Evolutionary conservation across 2,329 filamentous ascomycete species (phyloP), one percentile per base, ranked within the genome.

Genomic region (Alternaria burnsii): DNA sequence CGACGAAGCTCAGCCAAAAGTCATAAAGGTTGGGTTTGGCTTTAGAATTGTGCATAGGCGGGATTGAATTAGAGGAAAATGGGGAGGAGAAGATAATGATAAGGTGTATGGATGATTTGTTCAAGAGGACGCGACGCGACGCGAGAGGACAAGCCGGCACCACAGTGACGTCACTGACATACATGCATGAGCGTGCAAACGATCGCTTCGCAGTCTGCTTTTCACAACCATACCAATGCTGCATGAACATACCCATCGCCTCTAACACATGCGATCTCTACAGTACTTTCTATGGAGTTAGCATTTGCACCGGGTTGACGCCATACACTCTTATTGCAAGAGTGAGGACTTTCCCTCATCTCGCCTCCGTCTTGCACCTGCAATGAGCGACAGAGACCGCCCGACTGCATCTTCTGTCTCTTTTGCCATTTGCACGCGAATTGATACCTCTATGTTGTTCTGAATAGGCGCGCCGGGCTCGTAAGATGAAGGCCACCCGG

Each of bases 401-500:
- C 30, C 22, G 3, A 20, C 36, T n/a, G 40, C 40, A 12, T 24
- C 28, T 28, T 26, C 40, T 40, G 44, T 32, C 28, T 24, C 38
- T 44, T 54, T 54, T 26, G 20, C 14, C 52, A 36, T 54, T 34
- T 22, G 22, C 3, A 22, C 32, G n/a, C 50, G 24, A 18, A 16
- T 16, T 12, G n/a, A 12, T 10, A 10, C 40, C 16, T 46, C 40
- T 26, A 54, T 26, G 26, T 32, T 32, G 24, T 26, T 22, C 12
- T 46, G 44, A 41, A 44, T 26, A 43, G 42, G 11, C 12, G n/a
- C 12, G 24, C 40, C 30, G 42, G 53, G 34, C 53, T 57, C 26
- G 47, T 52, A 20, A 60, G 28, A 12, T 46, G 42, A 32, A 52
- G 32, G 5, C 34, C 41, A 26, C 40, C 47, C 16, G 47, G 53